A percentile compares a stretch with the other conserved stretches of the same genome.
phyloP scores from a whole-genome alignment of 2,329 filamentous ascomycete genomes.

The Pyrenophora seminiperda region DNA sequence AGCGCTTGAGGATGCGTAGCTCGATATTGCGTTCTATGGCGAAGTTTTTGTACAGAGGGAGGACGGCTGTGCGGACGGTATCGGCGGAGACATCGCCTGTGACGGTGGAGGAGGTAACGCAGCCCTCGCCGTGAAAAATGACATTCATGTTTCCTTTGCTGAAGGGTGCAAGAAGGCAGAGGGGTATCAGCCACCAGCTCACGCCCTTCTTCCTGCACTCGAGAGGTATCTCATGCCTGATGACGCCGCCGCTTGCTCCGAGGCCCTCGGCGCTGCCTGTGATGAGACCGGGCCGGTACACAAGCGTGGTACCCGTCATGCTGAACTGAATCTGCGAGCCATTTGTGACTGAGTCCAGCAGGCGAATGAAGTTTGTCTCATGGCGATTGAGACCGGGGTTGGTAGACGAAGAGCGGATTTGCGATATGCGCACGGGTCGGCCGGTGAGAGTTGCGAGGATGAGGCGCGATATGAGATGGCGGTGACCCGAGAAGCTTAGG shows the following conservation, averaged over 20 bases:
- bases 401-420: constrained; percentile 87
- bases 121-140: constrained; percentile 84
- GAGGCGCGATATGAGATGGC: constrained; percentile 80
- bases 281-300: constrained; percentile 90
- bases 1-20: constrained; percentile 77
- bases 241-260: constrained; percentile 73
- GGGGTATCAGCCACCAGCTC: constrained; percentile 87
- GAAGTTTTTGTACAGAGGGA: constrained; percentile 88
- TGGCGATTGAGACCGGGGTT: constrained; percentile 87
- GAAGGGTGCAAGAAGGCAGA: constrained; percentile 91
- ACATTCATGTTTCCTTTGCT: constrained; percentile 91
- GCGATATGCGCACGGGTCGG: constrained; percentile 85
- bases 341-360: constrained; percentile 94
- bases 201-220: constrained; percentile 79
- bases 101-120: constrained; percentile 86
- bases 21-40: constrained; percentile 88
- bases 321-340: constrained; percentile 94
- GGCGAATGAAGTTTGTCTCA: constrained; percentile 93
- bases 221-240: constrained; percentile 79
- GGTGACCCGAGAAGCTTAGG: constrained; percentile 81
- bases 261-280: constrained; percentile 80
- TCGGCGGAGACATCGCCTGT: constrained; percentile 89
- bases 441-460: constrained; percentile 91
- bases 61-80: constrained; percentile 87
- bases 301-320: constrained; percentile 90